phyloP scores from a whole-genome alignment of 2,329 filamentous ascomycete species.

The Colletotrichum shisoi region DNA sequence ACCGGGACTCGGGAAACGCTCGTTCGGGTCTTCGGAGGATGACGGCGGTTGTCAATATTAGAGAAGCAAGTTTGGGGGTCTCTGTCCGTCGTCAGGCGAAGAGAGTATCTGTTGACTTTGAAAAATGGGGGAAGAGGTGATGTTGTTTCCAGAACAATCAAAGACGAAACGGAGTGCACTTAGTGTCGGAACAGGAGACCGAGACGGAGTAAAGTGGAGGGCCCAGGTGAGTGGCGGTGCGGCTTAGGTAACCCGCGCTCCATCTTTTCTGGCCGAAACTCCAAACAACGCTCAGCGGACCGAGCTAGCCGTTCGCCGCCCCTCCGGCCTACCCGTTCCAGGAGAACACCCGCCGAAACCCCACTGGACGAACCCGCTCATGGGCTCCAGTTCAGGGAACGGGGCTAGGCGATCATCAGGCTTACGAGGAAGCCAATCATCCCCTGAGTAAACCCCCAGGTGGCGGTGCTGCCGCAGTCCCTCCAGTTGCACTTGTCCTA shows the following conservation, averaged over 20 bases:
- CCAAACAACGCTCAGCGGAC: slow-evolving; percentile 28
- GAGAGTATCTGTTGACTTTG: background rate
- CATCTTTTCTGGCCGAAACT: slow-evolving; percentile 20
- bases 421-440: slow-evolving; percentile 33
- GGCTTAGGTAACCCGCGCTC: slow-evolving; percentile 30
- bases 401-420: slow-evolving; percentile 35
- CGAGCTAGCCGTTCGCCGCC: slow-evolving; percentile 28
- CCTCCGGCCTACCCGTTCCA: slow-evolving; percentile 8
- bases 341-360: slow-evolving; percentile 16
- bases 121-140: slow-evolving; percentile 18
- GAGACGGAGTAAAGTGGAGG: slow-evolving; percentile 34
- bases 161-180: slow-evolving; percentile 21
- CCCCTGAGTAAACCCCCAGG: slow-evolving; percentile 10
- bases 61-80: background rate
- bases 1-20: slow-evolving; percentile 5
- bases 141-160: slow-evolving; percentile 36
- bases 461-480: slow-evolving; percentile 16
- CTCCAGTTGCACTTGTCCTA: slow-evolving; percentile 24
- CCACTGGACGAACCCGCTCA: slow-evolving; percentile 29
- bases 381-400: slow-evolving; percentile 27
- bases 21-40: background rate
- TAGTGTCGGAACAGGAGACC: slow-evolving; percentile 29
- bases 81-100: slow-evolving; percentile 8
- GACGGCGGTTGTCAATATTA: background rate
- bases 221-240: slow-evolving; percentile 32